Evolutionary conservation across 2,329 filamentous ascomycete genomes (phyloP).

Genomic region (Geosmithia flava): DNA sequence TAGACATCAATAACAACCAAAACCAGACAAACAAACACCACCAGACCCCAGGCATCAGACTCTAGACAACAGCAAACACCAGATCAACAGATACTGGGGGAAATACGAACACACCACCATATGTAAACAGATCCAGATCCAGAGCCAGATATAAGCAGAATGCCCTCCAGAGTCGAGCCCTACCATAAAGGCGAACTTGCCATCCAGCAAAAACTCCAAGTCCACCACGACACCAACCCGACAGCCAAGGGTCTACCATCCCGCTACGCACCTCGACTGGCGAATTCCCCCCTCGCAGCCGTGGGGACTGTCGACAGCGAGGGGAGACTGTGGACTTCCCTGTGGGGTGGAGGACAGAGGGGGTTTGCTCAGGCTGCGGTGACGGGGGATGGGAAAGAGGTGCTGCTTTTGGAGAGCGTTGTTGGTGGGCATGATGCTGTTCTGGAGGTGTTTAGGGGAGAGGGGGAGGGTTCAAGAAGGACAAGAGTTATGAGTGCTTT

Average conservation of each 20-base stretch:
- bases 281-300: constrained; percentile 54
- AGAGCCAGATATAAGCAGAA: no score
- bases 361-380: constrained; percentile 58
- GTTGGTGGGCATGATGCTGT: constrained; percentile 23
- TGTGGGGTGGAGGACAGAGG: constrained; percentile 68
- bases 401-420: neutral
- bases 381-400: constrained; percentile 42
- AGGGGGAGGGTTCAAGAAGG: constrained; percentile 25
- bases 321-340: constrained; percentile 59
- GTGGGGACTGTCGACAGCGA: constrained; percentile 58
- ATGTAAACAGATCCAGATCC: neutral
- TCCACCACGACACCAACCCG: constrained; percentile 50
- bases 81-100: no score
- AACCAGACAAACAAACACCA: no score
- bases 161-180: neutral
- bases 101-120: neutral
- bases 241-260: constrained; percentile 50
- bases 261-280: constrained; percentile 47
- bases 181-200: constrained; percentile 48
- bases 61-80: no score
- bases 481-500: constrained; percentile 34
- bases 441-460: constrained; percentile 46
- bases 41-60: no score
- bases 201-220: constrained; percentile 49
- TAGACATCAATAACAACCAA: no score